Conservation (phyloP, 83 land plant genomes). For the Isoetes engelmannii region DNA sequence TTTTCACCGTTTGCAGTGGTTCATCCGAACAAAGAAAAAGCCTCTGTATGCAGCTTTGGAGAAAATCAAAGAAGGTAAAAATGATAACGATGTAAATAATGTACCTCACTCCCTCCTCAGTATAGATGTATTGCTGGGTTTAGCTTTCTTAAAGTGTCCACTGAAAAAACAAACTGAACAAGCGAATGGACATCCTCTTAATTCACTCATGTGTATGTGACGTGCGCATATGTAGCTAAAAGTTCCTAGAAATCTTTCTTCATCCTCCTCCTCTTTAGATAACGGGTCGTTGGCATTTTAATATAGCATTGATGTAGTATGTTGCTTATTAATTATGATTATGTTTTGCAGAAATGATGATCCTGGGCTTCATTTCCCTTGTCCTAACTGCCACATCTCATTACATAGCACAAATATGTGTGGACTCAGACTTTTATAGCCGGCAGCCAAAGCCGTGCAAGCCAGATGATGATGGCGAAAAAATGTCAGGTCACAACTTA, state of each 20-base stretch:
- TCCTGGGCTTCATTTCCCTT: conserved; percentile 71
- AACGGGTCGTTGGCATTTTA: not conserved
- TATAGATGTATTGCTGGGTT: not conserved
- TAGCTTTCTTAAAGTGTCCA: not conserved
- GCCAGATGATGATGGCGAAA: conserved; percentile 28
- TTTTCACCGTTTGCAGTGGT: conserved; percentile 38
- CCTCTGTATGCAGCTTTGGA: conserved; percentile 62
- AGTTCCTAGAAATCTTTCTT: not conserved
- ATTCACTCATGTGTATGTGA: not conserved
- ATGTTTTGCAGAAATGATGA: conserved; percentile 56
- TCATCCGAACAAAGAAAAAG: conserved; percentile 53
- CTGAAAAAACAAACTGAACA: not conserved
- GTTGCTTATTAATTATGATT: not conserved
- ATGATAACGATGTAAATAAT: not conserved
- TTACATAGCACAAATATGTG: conserved; percentile 52
- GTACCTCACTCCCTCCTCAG: not conserved
- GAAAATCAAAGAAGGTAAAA: conserved; percentile 72
- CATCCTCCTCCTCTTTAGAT: not conserved
- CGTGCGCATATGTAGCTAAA: not conserved
- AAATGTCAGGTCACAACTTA: not conserved
- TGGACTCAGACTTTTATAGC: conserved; percentile 56
- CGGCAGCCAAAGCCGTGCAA: conserved; percentile 54
- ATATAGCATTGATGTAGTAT: not conserved
- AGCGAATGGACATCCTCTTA: not conserved
- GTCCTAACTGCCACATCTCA: conserved; percentile 59